Evolutionary conservation across 2,329 filamentous ascomycete species (phyloP).

Genomic region (Pseudopyricularia cyperi): DNA sequence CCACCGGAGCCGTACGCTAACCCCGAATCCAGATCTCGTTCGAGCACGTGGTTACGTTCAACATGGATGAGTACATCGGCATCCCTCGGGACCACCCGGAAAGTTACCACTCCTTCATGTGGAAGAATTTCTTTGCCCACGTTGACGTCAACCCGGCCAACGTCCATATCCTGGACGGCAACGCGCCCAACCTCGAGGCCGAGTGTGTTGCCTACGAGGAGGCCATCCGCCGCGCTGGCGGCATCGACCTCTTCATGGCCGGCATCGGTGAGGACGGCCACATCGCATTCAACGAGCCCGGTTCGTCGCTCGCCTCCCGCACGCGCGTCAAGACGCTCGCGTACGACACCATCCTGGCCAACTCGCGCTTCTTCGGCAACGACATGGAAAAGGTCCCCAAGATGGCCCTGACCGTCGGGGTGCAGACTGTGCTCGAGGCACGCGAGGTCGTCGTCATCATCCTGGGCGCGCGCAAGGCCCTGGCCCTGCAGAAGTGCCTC

Average conservation of each 20-base stretch:
- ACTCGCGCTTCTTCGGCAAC: slow-evolving; percentile 60
- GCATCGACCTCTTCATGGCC: slow-evolving; percentile 66
- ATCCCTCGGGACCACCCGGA: slow-evolving; percentile 62
- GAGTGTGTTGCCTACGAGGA: slow-evolving; percentile 65
- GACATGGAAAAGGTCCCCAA: slow-evolving; percentile 52
- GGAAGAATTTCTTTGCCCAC: slow-evolving; percentile 65
- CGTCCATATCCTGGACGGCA: slow-evolving; percentile 63
- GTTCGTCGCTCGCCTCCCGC: slow-evolving; percentile 54
- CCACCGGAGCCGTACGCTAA: not conserved
- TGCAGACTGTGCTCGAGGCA: slow-evolving; percentile 47
- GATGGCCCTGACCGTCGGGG: slow-evolving; percentile 55
- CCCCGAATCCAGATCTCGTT: slow-evolving; percentile 14
- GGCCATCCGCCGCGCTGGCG: slow-evolving; percentile 53
- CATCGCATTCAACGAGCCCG: slow-evolving; percentile 73
- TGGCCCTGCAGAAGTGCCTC: slow-evolving; percentile 59
- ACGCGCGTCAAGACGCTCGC: slow-evolving; percentile 68
- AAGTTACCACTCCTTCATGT: slow-evolving; percentile 75
- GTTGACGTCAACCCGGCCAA: slow-evolving; percentile 57
- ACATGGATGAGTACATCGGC: slow-evolving; percentile 59
- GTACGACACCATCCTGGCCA: slow-evolving; percentile 65
- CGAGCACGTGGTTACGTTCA: slow-evolving; percentile 64
- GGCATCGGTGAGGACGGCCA: slow-evolving; percentile 69
- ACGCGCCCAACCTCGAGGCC: slow-evolving; percentile 52
- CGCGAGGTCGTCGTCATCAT: slow-evolving; percentile 64
- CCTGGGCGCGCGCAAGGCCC: slow-evolving; percentile 58